Conservation (phyloP, 495 filamentous ascomycete species). For the Tuber magnatum region DNA sequence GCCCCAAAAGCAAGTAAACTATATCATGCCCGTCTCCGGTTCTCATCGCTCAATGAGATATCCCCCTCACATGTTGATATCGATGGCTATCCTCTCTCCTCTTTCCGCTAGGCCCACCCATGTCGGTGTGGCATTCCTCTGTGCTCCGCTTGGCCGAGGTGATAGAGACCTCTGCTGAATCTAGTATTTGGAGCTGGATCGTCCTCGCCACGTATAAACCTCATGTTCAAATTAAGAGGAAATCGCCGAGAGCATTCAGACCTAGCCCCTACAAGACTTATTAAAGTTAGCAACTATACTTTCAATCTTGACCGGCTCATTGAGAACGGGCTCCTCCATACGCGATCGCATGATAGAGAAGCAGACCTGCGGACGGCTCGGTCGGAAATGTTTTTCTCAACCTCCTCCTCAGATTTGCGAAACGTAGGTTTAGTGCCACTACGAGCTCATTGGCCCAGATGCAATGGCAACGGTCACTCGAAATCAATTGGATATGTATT, state of each 20-base stretch:
- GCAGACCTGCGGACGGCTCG: neutral
- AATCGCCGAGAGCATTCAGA: neutral
- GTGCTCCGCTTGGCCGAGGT: neutral
- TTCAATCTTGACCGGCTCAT: neutral
- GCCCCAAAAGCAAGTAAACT: neutral
- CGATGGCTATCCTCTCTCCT: neutral
- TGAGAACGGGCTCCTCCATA: neutral
- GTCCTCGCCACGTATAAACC: neutral
- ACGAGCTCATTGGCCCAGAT: neutral
- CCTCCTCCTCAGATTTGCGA: neutral
- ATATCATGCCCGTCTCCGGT: neutral
- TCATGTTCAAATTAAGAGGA: neutral
- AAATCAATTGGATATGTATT: neutral
- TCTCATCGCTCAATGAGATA: neutral
- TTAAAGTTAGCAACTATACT: neutral
- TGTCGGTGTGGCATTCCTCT: neutral
- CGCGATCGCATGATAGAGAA: neutral
- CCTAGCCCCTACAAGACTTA: no score
- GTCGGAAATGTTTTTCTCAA: neutral
- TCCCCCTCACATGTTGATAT: neutral
- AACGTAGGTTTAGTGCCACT: neutral
- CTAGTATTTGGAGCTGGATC: neutral
- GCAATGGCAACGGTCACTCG: neutral
- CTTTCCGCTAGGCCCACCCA: neutral
- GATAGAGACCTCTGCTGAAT: neutral